phyloP scores from a whole-genome alignment of 106 monocot genomes.

The Platanthera guangdongensis region DNA sequence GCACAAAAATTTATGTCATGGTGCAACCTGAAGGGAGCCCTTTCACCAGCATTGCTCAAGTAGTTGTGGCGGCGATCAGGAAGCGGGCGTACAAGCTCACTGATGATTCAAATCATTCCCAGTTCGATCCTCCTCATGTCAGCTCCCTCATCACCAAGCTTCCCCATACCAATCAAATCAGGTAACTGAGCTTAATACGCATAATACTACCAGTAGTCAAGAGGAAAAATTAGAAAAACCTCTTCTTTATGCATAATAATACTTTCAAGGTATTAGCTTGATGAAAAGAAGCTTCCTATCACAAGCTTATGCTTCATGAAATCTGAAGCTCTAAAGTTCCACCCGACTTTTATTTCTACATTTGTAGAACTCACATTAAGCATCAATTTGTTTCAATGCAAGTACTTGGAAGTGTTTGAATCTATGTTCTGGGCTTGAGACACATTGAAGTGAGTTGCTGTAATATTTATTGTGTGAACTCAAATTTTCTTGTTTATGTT shows the following conservation, averaged over 20 bases:
- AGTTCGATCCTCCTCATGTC: conserved; percentile 39
- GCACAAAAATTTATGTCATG: conserved; percentile 46
- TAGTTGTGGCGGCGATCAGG: conserved; percentile 24
- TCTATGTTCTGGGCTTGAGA: too few species aligned
- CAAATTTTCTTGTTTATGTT: too few species aligned
- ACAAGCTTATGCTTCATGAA: not conserved
- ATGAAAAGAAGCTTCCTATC: not conserved
- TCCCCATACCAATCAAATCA: conserved; percentile 27
- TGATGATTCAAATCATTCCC: not conserved
- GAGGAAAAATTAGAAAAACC: not conserved
- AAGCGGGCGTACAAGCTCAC: conserved; percentile 14
- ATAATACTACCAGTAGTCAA: not conserved
- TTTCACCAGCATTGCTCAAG: conserved; percentile 39
- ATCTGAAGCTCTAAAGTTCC: not conserved
- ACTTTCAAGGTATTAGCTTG: not conserved
- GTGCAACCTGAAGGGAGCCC: conserved; percentile 65
- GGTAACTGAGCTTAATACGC: conserved; percentile 8
- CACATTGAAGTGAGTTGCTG: too few species aligned
- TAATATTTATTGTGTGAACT: too few species aligned
- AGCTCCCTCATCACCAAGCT: conserved; percentile 25
- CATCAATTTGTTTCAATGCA: too few species aligned
- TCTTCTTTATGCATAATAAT: not conserved
- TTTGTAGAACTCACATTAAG: not conserved
- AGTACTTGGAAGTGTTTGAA: too few species aligned
- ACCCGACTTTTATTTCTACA: not conserved